Conservation (phyloP, 257 asterid genomes). For the Solanum sparsipilum region DNA sequence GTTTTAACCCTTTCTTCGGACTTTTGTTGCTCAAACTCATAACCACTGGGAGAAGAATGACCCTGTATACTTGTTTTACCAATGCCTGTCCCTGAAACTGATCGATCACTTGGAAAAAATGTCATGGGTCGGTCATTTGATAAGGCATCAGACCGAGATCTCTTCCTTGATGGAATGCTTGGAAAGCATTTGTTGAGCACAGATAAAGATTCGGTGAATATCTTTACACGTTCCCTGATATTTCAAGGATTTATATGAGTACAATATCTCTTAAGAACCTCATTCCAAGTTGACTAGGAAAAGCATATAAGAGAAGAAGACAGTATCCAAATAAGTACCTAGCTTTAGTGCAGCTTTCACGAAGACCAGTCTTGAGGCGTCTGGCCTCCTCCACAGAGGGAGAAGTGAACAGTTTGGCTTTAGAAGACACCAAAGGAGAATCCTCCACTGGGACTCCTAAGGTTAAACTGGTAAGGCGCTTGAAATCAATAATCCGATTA, state of each 20-base stretch:
- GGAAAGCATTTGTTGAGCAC: slow-evolving; percentile 83
- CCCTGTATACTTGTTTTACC: slow-evolving; percentile 54
- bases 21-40: slow-evolving; percentile 65
- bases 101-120: slow-evolving; percentile 47
- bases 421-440: slow-evolving; percentile 42
- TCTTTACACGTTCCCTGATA: slow-evolving; percentile 85
- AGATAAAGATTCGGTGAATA: slow-evolving; percentile 70
- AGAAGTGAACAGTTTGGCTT: slow-evolving; percentile 44
- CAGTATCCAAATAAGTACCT: slow-evolving; percentile 40
- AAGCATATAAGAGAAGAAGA: not conserved
- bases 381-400: slow-evolving; percentile 69
- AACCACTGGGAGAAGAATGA: slow-evolving; percentile 50
- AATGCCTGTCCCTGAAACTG: slow-evolving; percentile 40
- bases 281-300: slow-evolving; percentile 6
- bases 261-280: slow-evolving; percentile 3
- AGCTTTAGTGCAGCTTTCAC: slow-evolving; percentile 62
- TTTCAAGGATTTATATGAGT: not conserved
- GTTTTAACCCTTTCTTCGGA: slow-evolving; percentile 55
- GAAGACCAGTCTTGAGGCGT: slow-evolving; percentile 64
- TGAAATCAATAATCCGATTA: slow-evolving; percentile 60
- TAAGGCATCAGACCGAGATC: slow-evolving; percentile 72
- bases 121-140: slow-evolving; percentile 59
- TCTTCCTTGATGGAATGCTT: slow-evolving; percentile 62
- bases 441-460: slow-evolving; percentile 70
- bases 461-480: slow-evolving; percentile 66